Evolutionary conservation across 2,329 filamentous ascomycete species (phyloP), one percentile per base, ranked within the genome.

Genomic region (Cordyceps pruinosa): DNA sequence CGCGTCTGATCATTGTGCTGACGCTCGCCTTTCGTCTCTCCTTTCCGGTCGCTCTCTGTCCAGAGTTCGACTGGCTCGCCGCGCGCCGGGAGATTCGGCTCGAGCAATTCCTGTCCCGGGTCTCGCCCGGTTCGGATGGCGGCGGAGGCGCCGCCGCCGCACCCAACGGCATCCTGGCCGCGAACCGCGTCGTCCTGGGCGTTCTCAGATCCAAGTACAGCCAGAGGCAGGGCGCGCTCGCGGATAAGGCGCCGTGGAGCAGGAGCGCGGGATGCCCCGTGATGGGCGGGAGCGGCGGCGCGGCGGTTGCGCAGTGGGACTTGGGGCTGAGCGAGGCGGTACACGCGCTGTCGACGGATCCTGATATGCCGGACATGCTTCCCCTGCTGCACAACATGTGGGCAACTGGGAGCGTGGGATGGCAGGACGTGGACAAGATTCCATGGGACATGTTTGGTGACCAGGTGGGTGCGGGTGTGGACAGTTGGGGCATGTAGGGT

Each of bases 1-100:
- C 56, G 13, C 48, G 42, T 13, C 50, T 58, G 23, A 58, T 58
- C 2, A 45, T 55, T 17, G 23, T 55, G 15, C n/a, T 58, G 13
- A 58, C 56, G 9, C 21, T 58, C 8, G 41, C 56, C 2, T 58
- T 55, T 32, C 56, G 56, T 8, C 37, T 58, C 2, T 58, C 56
- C 10, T 58, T 58, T 35, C 56, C 56, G n/a, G 35, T 58, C 21
- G 17, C 56, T 7, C 42, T 58, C 3, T 41, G 17, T 6, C 48
- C 56, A 15, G 50, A 42, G 2, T 58, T 58, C 23, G 50, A 55
- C 44, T 47, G 46, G 41, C 23, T 42, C 21, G 21, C 41, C 2
- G 56, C 56, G 21, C 50, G 56, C 13, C 12, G n/a, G 9, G 50
- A 47, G 23, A 46, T 58, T 13, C 25, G n/a, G 21, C 56, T 58